Base-by-base conservation (phyloP, 2,329 filamentous ascomycete species). In the Claviceps pazoutovae region DNA sequence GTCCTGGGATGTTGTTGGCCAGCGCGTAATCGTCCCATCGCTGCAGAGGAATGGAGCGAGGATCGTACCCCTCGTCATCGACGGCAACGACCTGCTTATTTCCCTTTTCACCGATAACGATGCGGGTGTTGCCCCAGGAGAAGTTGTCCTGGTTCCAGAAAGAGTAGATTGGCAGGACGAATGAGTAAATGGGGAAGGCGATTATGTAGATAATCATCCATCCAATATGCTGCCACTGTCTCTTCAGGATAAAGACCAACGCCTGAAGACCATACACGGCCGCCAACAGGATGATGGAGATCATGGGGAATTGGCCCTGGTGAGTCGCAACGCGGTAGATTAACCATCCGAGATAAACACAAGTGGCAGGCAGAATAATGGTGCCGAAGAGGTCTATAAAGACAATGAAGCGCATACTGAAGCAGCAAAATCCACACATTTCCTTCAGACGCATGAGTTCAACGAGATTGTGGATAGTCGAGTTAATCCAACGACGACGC, bases 101-200 rank as follows among this genome's bases (percentile, higher is more conserved):
- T 56, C 90, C 91, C 67, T 91, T 88, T 68, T 98, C 93, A 54
- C 89, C 91, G 58, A 97, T 86, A 59, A 98, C 93, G 57, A 98
- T 82, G 79, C 93, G 89, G 1, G 93, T 98, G 72, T 93, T 97
- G 76, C 93, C 93, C 93, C 93, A 98, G 2, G 84, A 84, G 76
- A 98, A 98, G 71, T 98, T 91, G 69, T 98, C 93, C 68, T 96
- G 90, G 70, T 96, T 95, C 93, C 93, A 98, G 83, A 98, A 98
- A 0, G 91, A 95, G 73, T 97, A 98, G 56, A 98, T 72, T 0
- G 93, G 93, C 13, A 98, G 78, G 56, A 94, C 65, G 61, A 98
- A 87, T 4, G 85, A 93, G 73, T 91, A 96, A 60, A 98, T 86
- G 0, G 93, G 93, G 73, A 86, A 96, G 2, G 93, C 93, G n/a